Base-by-base conservation (phyloP, 495 filamentous ascomycete genomes). In the Friedmanniomyces simplex region DNA sequence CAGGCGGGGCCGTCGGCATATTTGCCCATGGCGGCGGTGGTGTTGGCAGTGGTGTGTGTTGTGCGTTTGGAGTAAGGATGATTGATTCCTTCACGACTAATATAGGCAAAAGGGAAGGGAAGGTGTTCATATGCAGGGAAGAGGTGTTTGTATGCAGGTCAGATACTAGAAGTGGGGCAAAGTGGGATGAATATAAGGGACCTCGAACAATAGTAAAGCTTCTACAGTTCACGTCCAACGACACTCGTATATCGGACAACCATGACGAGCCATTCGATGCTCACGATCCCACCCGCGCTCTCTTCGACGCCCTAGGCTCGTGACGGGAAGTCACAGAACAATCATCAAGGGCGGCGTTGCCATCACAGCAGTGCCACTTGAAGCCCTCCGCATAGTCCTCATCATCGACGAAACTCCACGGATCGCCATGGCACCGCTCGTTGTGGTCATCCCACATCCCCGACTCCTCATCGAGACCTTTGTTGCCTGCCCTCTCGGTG, bases 1-100 rank as follows among this genome's bases (percentile, higher is more conserved):
- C 90, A 98, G 51, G 79, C 78, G 0, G 88, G 83, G 68, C 90
- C 81, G 50, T 74, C 69, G 51, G 79, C 74, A 69, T 95, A 90
- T 37, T 54, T 62, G 32, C 63, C 59, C 65, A 67, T 67, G 14
- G 10, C 58, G 13, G 10, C 53, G 39, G 10, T 47, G 49, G 49
- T 52, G 16, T 34, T 52, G 25, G 49, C n/a, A n/a, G n/a, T 43
- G 39, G 39, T 32, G 28, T 32, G 28, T n/a, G 4, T 32, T 32
- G 28, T 32, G 28, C n/a, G n/a, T n/a, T n/a, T n/a, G n/a, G n/a
- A n/a, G n/a, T n/a, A n/a, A n/a, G n/a, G n/a, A n/a, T n/a, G n/a
- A n/a, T n/a, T n/a, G n/a, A n/a, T n/a, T n/a, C n/a, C n/a, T n/a
- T n/a, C n/a, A n/a, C n/a, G n/a, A n/a, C n/a, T n/a, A n/a, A n/a